phyloP scores from a whole-genome alignment of 257 asterid genomes.

The Plantago major region DNA sequence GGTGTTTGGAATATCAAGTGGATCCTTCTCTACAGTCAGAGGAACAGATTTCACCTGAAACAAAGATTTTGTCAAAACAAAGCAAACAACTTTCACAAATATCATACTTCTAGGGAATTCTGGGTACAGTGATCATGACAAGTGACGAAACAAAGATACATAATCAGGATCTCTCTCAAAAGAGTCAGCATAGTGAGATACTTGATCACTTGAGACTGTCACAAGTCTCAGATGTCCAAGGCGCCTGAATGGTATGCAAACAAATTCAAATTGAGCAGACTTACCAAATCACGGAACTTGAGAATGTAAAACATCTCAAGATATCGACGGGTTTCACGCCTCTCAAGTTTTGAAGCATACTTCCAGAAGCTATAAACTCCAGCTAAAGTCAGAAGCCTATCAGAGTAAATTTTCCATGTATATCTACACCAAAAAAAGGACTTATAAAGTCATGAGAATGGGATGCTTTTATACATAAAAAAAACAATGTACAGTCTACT shows the following conservation, averaged over 20 bases:
- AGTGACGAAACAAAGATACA: background rate
- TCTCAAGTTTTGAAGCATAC: slow-evolving; percentile 75
- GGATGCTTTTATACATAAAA: too few relatives aligned
- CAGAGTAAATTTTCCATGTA: slow-evolving; percentile 88
- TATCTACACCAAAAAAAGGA: slow-evolving; percentile 41
- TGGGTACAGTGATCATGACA: too few relatives aligned
- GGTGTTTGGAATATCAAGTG: slow-evolving; percentile 8
- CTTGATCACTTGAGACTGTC: too few relatives aligned
- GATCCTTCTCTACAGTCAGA: slow-evolving; percentile 47
- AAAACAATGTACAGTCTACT: too few relatives aligned
- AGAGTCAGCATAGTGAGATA: background rate
- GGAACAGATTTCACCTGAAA: slow-evolving; percentile 80
- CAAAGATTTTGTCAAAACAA: background rate
- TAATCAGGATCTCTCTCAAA: background rate
- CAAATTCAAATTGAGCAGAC: slow-evolving; percentile 7
- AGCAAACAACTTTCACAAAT: background rate
- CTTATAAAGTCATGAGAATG: background rate
- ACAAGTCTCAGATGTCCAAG: too few relatives aligned
- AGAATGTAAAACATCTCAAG: slow-evolving; percentile 98
- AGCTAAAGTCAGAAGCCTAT: slow-evolving; percentile 90
- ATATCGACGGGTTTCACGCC: slow-evolving; percentile 88
- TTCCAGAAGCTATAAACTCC: slow-evolving; percentile 98
- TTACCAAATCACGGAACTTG: slow-evolving; percentile 82
- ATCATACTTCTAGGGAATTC: background rate
- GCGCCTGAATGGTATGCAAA: too few relatives aligned